These are phyloP conservation scores for Alternaria angustiovoidea DNA, from an alignment of 2,329 filamentous ascomycete species.

Conservation along the genomic window DNA sequence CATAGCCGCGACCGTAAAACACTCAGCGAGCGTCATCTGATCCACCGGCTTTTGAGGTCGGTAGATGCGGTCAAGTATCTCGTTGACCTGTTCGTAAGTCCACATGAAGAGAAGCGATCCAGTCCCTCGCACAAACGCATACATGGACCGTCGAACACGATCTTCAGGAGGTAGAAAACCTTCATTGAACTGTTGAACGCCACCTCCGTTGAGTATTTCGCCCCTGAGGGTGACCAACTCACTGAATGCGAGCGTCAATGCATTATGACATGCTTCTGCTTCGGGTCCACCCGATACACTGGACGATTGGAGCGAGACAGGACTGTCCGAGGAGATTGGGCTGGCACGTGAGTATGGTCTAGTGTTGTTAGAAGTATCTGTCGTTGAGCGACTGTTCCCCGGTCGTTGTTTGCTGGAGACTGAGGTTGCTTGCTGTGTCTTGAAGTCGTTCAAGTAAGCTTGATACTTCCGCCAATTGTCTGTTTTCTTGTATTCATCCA, in stretches of 20 bases:
- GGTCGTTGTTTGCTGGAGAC: constrained; percentile 28
- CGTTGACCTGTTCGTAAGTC: constrained; percentile 41
- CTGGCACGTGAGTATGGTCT: constrained; percentile 37
- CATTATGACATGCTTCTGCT: constrained; percentile 45
- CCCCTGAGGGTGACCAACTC: constrained; percentile 44
- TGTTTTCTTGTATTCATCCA: constrained; percentile 53
- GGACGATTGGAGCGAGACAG: constrained; percentile 34
- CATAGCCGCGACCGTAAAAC: constrained; percentile 48
- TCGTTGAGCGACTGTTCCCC: constrained; percentile 30
- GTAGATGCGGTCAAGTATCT: constrained; percentile 48
- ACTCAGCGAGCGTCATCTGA: constrained; percentile 46
- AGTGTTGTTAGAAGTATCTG: constrained; percentile 34
- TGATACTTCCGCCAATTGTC: constrained; percentile 50
- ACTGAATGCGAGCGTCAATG: constrained; percentile 47
- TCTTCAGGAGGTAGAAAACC: constrained; percentile 41
- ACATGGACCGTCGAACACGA: constrained; percentile 40
- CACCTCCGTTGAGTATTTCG: constrained; percentile 38
- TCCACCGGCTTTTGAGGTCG: constrained; percentile 36
- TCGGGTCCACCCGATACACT: constrained; percentile 26
- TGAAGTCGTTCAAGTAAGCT: constrained; percentile 48
- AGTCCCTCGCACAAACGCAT: constrained; percentile 46
- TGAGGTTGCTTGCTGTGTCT: constrained; percentile 34
- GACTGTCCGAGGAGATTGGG: constrained; percentile 42
- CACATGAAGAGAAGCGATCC: constrained; percentile 50
- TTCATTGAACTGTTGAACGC: constrained; percentile 35